Percentiles rank a stretch among this genome's conserved stretches.
phyloP scores from a whole-genome alignment of 2,329 filamentous ascomycete genomes.

The Cytospora piceicola region DNA sequence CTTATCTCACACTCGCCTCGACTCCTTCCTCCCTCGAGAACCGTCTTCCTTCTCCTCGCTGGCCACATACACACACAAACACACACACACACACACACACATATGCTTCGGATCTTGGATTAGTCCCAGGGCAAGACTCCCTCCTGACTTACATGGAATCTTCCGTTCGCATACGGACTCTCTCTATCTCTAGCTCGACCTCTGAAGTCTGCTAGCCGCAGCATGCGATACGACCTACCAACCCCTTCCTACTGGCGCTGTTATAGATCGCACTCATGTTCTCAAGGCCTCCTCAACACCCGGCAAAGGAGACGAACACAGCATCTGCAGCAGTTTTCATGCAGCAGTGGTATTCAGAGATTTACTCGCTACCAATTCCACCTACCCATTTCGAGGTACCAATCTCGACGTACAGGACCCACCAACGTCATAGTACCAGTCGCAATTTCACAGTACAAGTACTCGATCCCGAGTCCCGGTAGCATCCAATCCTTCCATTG shows the following conservation, averaged over 20 bases:
- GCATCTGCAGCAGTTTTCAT: slow-evolving; percentile 12
- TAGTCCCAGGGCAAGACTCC: too few species aligned
- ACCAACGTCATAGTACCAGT: slow-evolving; percentile 22
- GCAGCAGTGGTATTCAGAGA: slow-evolving; percentile 14
- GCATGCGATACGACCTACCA: slow-evolving; percentile 14
- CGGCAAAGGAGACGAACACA: slow-evolving; percentile 19
- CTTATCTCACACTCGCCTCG: too few species aligned
- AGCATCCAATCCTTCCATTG: slow-evolving; percentile 6
- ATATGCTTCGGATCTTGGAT: neutral
- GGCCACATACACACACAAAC: too few species aligned
- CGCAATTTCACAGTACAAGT: slow-evolving; percentile 1
- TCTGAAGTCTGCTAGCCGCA: neutral
- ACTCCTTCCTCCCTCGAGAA: neutral
- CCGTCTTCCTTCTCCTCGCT: neutral
- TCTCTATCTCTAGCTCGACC: neutral
- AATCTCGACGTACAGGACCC: slow-evolving; percentile 1
- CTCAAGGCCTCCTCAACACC: neutral
- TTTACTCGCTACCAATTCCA: neutral
- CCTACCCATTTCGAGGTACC: neutral
- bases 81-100: too few species aligned
- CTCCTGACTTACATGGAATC: neutral
- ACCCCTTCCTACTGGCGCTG: slow-evolving; percentile 7
- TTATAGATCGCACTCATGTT: slow-evolving; percentile 24
- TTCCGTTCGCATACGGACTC: neutral
- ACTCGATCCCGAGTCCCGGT: slow-evolving; percentile 4